These are phyloP conservation scores for Arachnomyces sp. DNA, from an alignment of 2,329 filamentous ascomycete species.

Conservation along the genomic window DNA sequence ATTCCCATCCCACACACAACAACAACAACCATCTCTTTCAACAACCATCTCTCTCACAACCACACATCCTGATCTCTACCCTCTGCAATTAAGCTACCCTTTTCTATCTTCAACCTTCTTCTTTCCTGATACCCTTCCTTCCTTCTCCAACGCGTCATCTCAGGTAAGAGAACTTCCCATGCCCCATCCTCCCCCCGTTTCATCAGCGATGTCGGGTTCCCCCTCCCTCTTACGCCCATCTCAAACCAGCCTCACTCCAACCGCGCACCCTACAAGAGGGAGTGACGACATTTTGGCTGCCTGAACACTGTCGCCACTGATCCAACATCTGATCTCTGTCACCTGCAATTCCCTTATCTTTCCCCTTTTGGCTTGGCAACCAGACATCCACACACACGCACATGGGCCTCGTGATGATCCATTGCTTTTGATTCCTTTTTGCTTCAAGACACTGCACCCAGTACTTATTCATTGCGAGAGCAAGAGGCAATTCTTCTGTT, in stretches of 20 bases:
- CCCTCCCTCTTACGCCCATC: not conserved
- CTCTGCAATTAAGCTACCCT: not conserved
- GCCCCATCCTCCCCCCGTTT: not conserved
- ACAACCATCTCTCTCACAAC: constrained; percentile 6
- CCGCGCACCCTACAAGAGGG: no score
- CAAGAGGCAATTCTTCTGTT: no score
- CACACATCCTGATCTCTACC: not conserved
- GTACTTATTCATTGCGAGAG: no score
- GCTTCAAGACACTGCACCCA: no score
- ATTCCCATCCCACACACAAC: no score
- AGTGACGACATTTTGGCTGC: no score
- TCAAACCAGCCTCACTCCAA: not conserved
- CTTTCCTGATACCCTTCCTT: constrained; percentile 3
- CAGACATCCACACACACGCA: no score
- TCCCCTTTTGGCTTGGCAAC: no score
- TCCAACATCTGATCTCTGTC: not conserved
- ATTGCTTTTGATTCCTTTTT: no score
- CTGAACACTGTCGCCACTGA: no score
- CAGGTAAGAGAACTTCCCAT: no score
- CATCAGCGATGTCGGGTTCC: constrained; percentile 5
- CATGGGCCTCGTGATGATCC: no score
- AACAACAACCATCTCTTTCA: not conserved
- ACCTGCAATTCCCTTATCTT: constrained; percentile 10
- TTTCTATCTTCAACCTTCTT: constrained; percentile 3
- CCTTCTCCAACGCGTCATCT: not conserved